Percentiles rank a stretch among this genome's conserved stretches.
Evolutionary conservation across 2,329 filamentous ascomycete genomes (phyloP).

Genomic region (Neofusicoccum ribis): DNA sequence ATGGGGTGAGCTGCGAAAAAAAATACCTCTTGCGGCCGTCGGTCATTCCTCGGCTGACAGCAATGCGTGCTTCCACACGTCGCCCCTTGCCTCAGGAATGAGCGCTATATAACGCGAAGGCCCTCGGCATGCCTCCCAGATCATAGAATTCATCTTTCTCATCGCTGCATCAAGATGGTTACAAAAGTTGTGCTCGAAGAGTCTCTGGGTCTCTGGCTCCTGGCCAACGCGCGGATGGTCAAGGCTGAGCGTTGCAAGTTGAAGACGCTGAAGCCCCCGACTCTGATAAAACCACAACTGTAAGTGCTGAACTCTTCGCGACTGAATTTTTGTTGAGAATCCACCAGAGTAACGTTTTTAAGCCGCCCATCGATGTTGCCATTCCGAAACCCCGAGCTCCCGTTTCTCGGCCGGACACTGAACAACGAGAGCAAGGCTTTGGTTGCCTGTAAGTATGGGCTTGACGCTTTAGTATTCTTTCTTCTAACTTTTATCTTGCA

Average conservation of each 20-base stretch:
- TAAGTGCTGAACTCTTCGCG: neutral
- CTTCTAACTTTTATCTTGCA: neutral
- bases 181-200: neutral
- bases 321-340: neutral
- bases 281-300: neutral
- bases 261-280: neutral
- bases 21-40: constrained; percentile 1
- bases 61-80: neutral
- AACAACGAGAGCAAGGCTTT: neutral
- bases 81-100: neutral
- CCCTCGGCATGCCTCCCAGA: too few species aligned
- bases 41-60: neutral
- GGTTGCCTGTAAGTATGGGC: neutral
- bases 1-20: neutral
- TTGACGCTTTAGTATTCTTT: too few species aligned
- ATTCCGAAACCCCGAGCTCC: constrained; percentile 3
- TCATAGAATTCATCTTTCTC: neutral
- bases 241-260: constrained; percentile 10
- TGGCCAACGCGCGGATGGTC: constrained; percentile 1
- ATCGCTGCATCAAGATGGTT: neutral
- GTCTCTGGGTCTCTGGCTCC: neutral
- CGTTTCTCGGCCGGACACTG: neutral
- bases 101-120: neutral
- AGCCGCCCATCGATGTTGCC: neutral
- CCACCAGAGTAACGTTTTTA: neutral